Evolutionary conservation across 1,139 yeast genomes (phyloP).

Genomic region (Kodamaea anthophila): DNA sequence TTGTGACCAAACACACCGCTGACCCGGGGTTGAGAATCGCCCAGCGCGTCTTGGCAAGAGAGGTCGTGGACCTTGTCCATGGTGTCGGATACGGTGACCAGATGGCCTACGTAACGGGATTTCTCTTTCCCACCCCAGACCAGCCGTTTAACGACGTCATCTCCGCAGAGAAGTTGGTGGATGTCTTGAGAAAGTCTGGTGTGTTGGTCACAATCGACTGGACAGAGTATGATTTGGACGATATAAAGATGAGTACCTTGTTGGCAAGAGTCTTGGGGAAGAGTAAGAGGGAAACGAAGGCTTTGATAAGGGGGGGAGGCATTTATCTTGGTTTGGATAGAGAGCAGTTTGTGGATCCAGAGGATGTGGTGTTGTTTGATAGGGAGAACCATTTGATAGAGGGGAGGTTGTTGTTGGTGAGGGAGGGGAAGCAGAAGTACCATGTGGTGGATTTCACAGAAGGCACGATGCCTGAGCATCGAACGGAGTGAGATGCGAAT

Average conservation of each 20-base stretch:
- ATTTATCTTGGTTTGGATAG: slow-evolving; percentile 65
- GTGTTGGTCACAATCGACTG: slow-evolving; percentile 41
- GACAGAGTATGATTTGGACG: slow-evolving; percentile 23
- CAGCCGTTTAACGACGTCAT: slow-evolving; percentile 42
- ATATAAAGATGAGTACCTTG: slow-evolving; percentile 36
- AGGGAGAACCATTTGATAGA: slow-evolving; percentile 49
- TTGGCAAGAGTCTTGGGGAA: slow-evolving; percentile 33
- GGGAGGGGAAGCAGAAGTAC: slow-evolving; percentile 71
- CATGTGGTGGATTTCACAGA: slow-evolving; percentile 26
- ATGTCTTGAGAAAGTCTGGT: slow-evolving; percentile 57
- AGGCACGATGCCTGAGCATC: background rate
- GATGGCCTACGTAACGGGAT: slow-evolving; percentile 57
- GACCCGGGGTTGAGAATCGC: slow-evolving; percentile 66
- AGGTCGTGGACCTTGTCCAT: slow-evolving; percentile 81
- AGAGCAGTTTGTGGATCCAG: slow-evolving; percentile 46
- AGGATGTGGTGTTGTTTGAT: slow-evolving; percentile 43
- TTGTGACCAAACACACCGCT: slow-evolving; percentile 45
- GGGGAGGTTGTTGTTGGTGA: slow-evolving; percentile 52
- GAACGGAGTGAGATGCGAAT: background rate
- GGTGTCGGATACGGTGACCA: slow-evolving; percentile 71
- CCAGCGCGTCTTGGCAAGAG: slow-evolving; percentile 72
- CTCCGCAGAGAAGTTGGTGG: slow-evolving; percentile 48
- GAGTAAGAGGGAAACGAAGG: slow-evolving; percentile 50
- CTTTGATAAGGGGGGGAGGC: slow-evolving; percentile 66
- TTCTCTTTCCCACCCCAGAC: slow-evolving; percentile 58